Evolutionary conservation across 2,329 filamentous ascomycete genomes (phyloP), one percentile per base, ranked within the genome.

Genomic region (Tympanopsis confertula): DNA sequence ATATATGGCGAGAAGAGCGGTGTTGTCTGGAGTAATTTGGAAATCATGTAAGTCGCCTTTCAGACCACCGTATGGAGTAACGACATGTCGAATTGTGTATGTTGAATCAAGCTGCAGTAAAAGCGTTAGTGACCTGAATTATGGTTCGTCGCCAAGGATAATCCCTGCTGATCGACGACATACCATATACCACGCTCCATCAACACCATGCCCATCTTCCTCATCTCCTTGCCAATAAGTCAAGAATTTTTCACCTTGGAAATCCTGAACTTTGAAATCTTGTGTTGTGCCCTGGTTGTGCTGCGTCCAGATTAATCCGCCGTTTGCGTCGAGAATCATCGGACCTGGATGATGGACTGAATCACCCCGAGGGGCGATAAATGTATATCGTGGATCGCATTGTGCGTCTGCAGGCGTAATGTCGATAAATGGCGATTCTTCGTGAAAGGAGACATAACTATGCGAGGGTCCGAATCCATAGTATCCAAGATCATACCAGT

Each of bases 381-480:
- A 33, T 10, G 15, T 33, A 18, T 33, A 33, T 33, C 30, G 30
- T 15, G 30, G 30, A 33, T 33, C 30, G 15, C 30, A 33, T 33
- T 15, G 10, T 15, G 30, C 10, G 15, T 18, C 30, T 15, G 10
- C 10, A 12, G 10, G 12, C 7, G 30, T 10, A 15, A 33, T 33
- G 10, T 33, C 30, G 10, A 33, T 15, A 10, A 33, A 7, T 10
- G 30, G 30, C 12, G 30, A 33, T 18, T 33, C 30, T 12, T 33
- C 10, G 10, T 33, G 10, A 18, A 33, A 33, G 7, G 30, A 33
- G 12, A 17, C 30, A 18, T 33, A 33, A 7, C 10, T 10, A 7
- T 15, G 30, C 10, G 30, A 10, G 7, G 30, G 30, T 13, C 30
- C 30, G 30, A 33, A 33, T 10, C 30, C 30, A 18, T 33, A 33